These are phyloP conservation scores for Cordyceps cateniannulata DNA, from an alignment of 2,329 filamentous ascomycete genomes.

Conservation along the genomic window DNA sequence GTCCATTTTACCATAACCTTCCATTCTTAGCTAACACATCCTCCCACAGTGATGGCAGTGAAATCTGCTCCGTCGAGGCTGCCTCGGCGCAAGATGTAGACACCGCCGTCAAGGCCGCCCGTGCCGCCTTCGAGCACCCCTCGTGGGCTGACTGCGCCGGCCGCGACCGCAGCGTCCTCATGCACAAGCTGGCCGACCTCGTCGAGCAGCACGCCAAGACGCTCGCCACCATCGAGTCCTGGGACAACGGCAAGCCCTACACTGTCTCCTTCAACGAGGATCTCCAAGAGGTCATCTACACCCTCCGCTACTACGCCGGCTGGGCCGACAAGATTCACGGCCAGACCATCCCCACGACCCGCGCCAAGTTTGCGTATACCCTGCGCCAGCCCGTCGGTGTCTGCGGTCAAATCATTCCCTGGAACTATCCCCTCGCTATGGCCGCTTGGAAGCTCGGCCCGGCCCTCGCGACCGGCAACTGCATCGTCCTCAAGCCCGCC, in stretches of 20 bases:
- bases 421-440: slow-evolving; percentile 57
- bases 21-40: neutral
- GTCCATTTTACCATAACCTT: neutral
- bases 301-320: slow-evolving; percentile 68
- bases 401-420: slow-evolving; percentile 66
- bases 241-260: slow-evolving; percentile 72
- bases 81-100: slow-evolving; percentile 26
- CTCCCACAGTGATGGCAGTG: slow-evolving; percentile 22
- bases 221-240: slow-evolving; percentile 58
- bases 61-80: slow-evolving; percentile 27
- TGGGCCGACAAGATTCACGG: slow-evolving; percentile 76
- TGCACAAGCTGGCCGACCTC: slow-evolving; percentile 66
- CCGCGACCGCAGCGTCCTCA: slow-evolving; percentile 60
- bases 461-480: slow-evolving; percentile 58
- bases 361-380: slow-evolving; percentile 67
- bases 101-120: slow-evolving; percentile 39
- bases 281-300: slow-evolving; percentile 37
- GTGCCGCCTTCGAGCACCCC: slow-evolving; percentile 60
- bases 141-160: slow-evolving; percentile 62
- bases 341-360: slow-evolving; percentile 64
- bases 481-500: slow-evolving; percentile 58
- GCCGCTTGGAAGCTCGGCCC: slow-evolving; percentile 68
- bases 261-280: slow-evolving; percentile 60
- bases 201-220: slow-evolving; percentile 54
- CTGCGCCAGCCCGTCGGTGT: slow-evolving; percentile 72